These are phyloP conservation scores for Rhypophila decipiens DNA, from an alignment of 495 filamentous ascomycete species.

Conservation along the genomic window DNA sequence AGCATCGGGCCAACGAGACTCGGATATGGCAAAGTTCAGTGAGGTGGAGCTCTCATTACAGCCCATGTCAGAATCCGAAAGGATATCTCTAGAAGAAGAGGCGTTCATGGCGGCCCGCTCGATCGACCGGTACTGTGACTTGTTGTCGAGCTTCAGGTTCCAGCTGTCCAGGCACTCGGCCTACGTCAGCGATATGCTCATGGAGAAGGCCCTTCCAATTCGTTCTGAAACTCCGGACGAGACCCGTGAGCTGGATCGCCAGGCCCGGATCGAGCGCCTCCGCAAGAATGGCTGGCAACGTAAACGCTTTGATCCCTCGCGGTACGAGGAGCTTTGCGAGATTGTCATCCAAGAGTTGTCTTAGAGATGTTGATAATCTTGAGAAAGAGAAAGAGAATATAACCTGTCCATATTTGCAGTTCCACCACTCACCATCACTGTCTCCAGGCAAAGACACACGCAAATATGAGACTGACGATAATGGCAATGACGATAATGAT, in stretches of 20 bases:
- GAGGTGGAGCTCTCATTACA: constrained; percentile 21
- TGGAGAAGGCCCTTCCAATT: constrained; percentile 2
- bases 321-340: constrained; percentile 45
- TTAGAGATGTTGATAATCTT: too few relatives aligned
- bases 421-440: too few relatives aligned
- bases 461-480: too few relatives aligned
- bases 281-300: constrained; percentile 40
- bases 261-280: constrained; percentile 40
- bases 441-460: too few relatives aligned
- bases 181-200: constrained; percentile 30
- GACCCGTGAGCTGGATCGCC: constrained; percentile 22
- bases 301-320: constrained; percentile 41
- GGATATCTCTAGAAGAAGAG: constrained; percentile 13
- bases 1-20: constrained; percentile 5
- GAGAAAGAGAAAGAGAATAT: too few relatives aligned
- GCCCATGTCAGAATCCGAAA: constrained; percentile 11
- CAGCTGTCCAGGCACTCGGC: constrained; percentile 36
- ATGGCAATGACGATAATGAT: too few relatives aligned
- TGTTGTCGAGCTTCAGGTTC: constrained; percentile 31
- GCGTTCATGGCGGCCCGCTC: constrained; percentile 33
- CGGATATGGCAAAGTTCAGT: constrained; percentile 13
- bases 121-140: constrained; percentile 35
- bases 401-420: too few relatives aligned
- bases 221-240: constrained; percentile 14
- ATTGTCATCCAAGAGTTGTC: constrained; percentile 36